Conservation (phyloP, 164 flowering plant genomes). For the Chloranthus sessilifolius region DNA sequence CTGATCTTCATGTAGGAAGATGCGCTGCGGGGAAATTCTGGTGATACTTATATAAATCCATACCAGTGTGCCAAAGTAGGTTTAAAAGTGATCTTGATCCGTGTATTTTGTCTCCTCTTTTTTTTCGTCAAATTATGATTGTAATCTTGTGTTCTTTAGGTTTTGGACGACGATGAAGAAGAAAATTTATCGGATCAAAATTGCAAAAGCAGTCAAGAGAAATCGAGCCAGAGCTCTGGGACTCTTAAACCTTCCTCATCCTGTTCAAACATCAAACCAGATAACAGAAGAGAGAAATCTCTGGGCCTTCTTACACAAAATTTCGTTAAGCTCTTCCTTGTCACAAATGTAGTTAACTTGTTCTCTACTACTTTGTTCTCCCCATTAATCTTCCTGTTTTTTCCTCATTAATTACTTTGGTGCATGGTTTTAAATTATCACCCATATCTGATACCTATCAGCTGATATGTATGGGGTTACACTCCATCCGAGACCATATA, state of each 20-base stretch:
- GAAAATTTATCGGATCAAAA: slow-evolving; percentile 35
- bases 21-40: slow-evolving; percentile 38
- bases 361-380: too few relatives aligned
- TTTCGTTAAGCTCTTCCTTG: slow-evolving; percentile 88
- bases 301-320: slow-evolving; percentile 86
- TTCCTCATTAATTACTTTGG: too few relatives aligned
- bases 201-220: slow-evolving; percentile 39
- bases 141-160: slow-evolving; percentile 24
- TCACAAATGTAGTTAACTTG: slow-evolving; percentile 71
- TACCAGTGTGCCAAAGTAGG: slow-evolving; percentile 37
- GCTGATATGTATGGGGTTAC: too few relatives aligned
- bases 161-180: slow-evolving; percentile 51
- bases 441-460: too few relatives aligned
- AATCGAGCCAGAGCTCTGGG: slow-evolving; percentile 23
- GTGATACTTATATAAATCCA: slow-evolving; percentile 4
- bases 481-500: too few relatives aligned
- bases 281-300: slow-evolving; percentile 83
- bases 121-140: too few relatives aligned
- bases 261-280: slow-evolving; percentile 25
- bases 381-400: too few relatives aligned
- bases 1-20: slow-evolving; percentile 40
- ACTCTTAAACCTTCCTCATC: slow-evolving; percentile 23
- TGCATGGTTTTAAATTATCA: too few relatives aligned
- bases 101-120: not conserved
- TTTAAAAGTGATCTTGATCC: not conserved